These are phyloP conservation scores for Peronosclerospora sorghi DNA, from an alignment of 352 stramenopile species.

Conservation along the genomic window DNA sequence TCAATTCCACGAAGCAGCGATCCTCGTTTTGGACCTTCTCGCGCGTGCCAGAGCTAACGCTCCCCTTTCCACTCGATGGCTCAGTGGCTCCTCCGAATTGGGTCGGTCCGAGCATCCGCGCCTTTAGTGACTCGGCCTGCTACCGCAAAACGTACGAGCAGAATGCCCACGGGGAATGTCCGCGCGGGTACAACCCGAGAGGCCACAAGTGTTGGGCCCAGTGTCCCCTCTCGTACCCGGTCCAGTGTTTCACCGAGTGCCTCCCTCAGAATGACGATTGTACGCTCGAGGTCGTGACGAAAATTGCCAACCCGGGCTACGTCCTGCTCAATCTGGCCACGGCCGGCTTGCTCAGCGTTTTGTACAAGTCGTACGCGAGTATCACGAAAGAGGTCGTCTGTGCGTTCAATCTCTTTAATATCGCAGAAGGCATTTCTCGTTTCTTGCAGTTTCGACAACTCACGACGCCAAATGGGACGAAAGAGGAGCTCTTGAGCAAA, in stretches of 20 bases:
- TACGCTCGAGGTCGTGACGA: constrained; percentile 32
- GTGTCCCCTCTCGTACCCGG: constrained; percentile 62
- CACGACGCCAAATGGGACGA: constrained; percentile 30
- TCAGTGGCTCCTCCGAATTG: constrained; percentile 1
- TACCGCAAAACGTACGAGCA: constrained; percentile 39
- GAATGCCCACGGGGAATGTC: constrained; percentile 17
- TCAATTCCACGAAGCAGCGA: not conserved
- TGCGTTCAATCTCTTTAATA: constrained; percentile 33
- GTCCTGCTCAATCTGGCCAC: constrained; percentile 42
- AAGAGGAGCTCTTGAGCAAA: constrained; percentile 31
- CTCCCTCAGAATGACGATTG: constrained; percentile 63
- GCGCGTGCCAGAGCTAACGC: constrained; percentile 4
- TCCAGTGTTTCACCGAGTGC: constrained; percentile 59
- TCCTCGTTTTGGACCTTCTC: constrained; percentile 19
- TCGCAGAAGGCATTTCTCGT: constrained; percentile 32
- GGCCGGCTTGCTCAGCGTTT: constrained; percentile 35
- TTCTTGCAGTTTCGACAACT: constrained; percentile 29
- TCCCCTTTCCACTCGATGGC: constrained; percentile 5
- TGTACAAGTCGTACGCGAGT: constrained; percentile 29
- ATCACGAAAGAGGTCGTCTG: constrained; percentile 38
- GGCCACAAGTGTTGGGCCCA: constrained; percentile 49
- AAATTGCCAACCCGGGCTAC: constrained; percentile 35
- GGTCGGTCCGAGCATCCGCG: not conserved
- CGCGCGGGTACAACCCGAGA: constrained; percentile 30
- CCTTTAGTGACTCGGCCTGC: constrained; percentile 4